Evolutionary conservation across 345 rosid genomes (phyloP), one percentile per base, ranked within the genome.

Genomic region (Ceriops tagal): DNA sequence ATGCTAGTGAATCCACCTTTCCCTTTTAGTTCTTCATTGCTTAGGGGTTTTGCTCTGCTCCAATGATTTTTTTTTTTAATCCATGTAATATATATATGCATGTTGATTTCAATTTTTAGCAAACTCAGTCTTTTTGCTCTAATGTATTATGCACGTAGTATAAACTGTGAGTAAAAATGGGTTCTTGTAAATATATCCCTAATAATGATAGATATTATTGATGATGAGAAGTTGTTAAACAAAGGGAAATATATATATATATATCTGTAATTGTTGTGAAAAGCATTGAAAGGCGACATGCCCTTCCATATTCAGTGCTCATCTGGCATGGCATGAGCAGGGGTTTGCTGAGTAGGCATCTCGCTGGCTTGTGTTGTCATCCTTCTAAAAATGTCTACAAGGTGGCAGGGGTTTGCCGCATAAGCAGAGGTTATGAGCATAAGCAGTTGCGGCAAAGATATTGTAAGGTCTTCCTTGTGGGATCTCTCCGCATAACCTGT

Each of bases 381-480:
- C 62, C 60, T 65, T 75, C 77, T 62, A 75, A 62, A 64, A 80
- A 13, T 43, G 49, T 77, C 80, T 83, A 70, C 98, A 91, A 49
- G 92, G 88, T 65, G 90, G 92, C 76, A 93, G 39, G 5, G 98
- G 98, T 65, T 86, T 89, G 72, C 96, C 98, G 61, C 98, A 93
- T 71, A 93, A 78, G 87, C 98, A 93, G 39, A 88, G 84, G 73
- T 91, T 93, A 68, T 93, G 96, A 56, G 87, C 89, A 83, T 91
- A 93, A 64, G 98, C 96, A 64, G 78, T 82, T 22, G 87, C 83
- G 10, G 90, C 95, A 70, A 93, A 93, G 64, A 87, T 77, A 71
- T 83, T 87, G 71, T 83, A 89, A 39, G 98, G 98, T 74, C 92
- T 86, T 24, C 91, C 90, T 75, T 93, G 97, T 19, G 98, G 98